phyloP scores from a whole-genome alignment of 306 rosid genomes.

The Lagenaria siceraria region DNA sequence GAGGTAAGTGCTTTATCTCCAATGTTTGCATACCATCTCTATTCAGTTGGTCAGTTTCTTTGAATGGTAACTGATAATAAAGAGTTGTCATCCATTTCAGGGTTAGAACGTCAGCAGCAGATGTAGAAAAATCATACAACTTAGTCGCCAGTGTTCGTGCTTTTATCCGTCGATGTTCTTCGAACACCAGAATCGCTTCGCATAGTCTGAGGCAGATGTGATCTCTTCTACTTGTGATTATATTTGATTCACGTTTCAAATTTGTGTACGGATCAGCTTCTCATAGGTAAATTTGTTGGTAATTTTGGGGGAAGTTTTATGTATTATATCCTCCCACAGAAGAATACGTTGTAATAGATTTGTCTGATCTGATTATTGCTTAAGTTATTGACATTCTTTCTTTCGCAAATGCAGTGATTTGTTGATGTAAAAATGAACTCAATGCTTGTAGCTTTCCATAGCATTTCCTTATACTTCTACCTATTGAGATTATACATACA shows the following conservation, averaged over 20 bases:
- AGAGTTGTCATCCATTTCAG: neutral
- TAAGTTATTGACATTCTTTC: neutral
- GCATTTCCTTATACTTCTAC: neutral
- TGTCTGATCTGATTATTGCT: neutral
- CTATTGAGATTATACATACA: neutral
- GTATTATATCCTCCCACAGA: constrained; percentile 1
- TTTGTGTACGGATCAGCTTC: neutral
- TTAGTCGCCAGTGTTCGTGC: no score
- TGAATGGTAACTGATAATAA: neutral
- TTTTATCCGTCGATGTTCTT: neutral
- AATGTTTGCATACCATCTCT: neutral
- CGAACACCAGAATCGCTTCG: neutral
- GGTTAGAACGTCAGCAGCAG: neutral
- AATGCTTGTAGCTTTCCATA: neutral
- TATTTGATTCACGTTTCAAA: neutral
- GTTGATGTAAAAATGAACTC: constrained; percentile 1
- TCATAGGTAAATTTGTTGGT: neutral
- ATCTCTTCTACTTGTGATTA: neutral
- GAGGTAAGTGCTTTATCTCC: constrained; percentile 19
- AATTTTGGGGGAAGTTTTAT: neutral
- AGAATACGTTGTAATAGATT: neutral
- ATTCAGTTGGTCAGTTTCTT: neutral
- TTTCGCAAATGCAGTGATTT: neutral
- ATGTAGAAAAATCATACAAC: neutral
- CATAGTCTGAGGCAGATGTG: neutral